These are phyloP conservation scores for Cyclostephanos tholiformis DNA, from an alignment of 108 stramenopile genomes.

Conservation along the genomic window DNA sequence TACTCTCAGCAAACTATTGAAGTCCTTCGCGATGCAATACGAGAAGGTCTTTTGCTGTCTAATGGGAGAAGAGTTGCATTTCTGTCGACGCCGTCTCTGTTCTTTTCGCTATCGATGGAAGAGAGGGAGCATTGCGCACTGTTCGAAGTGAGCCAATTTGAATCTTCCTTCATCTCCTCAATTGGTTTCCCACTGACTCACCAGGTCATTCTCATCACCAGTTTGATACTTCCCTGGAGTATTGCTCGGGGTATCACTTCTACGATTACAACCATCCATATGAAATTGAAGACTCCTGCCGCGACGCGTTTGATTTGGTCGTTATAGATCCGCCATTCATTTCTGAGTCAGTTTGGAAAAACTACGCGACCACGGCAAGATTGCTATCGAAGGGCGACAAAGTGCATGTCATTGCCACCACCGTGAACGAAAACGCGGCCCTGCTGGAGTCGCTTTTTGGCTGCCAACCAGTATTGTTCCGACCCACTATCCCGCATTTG, in stretches of 20 bases:
- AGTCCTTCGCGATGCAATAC: conserved; percentile 44
- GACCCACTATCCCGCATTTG: conserved; percentile 55
- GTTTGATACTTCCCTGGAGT: conserved; percentile 58
- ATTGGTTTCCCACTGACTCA: background rate
- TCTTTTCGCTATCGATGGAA: conserved; percentile 53
- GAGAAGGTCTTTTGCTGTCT: conserved; percentile 20
- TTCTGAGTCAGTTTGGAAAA: conserved; percentile 75
- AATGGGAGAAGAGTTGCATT: conserved; percentile 56
- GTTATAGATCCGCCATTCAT: conserved; percentile 88
- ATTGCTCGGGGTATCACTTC: conserved; percentile 55
- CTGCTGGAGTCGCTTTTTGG: conserved; percentile 52
- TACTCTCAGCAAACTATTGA: conserved; percentile 64
- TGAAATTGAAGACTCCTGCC: conserved; percentile 34
- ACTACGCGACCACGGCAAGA: conserved; percentile 57
- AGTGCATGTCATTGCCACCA: conserved; percentile 49
- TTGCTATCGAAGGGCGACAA: conserved; percentile 30
- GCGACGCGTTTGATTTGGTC: conserved; percentile 63
- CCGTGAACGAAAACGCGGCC: conserved; percentile 44
- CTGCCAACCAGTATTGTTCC: conserved; percentile 33
- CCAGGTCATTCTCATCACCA: background rate
- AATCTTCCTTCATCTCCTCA: background rate
- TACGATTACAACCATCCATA: conserved; percentile 72
- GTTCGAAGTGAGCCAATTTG: conserved; percentile 63
- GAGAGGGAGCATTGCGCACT: conserved; percentile 46
- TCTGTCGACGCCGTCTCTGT: conserved; percentile 75